A percentile compares a stretch with the other conserved stretches of the same genome.
Evolutionary conservation across 179 eudicot genomes (phyloP).

Genomic region (Silene coronaria): DNA sequence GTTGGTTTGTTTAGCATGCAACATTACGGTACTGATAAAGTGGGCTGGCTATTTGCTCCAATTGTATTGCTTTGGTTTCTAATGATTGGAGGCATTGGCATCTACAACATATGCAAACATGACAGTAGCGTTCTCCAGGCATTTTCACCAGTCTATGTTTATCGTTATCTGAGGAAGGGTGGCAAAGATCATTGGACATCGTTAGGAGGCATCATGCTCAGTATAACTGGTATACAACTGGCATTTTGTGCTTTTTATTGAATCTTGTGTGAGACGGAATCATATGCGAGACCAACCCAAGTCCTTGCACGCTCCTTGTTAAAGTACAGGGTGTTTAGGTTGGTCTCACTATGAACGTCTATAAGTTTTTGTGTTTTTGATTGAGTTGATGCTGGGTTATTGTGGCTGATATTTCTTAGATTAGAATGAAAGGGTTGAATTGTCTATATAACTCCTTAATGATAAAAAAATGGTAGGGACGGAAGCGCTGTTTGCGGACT

Average conservation of each 20-base stretch:
- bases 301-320: not conserved
- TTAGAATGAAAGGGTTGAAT: not conserved
- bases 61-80: conserved; percentile 48
- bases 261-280: not conserved
- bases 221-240: conserved; percentile 57
- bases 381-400: not conserved
- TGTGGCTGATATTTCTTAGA: not conserved
- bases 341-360: not conserved
- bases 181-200: conserved; percentile 63
- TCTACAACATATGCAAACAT: conserved; percentile 57
- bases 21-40: conserved; percentile 80
- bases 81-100: conserved; percentile 55
- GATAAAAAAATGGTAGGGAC: conserved; percentile 56
- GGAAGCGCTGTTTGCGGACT: conserved; percentile 94
- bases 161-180: conserved; percentile 54
- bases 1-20: conserved; percentile 79
- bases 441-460: not conserved
- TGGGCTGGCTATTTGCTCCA: conserved; percentile 89
- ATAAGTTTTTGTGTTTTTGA: not conserved
- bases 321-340: not conserved
- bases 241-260: not conserved
- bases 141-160: conserved; percentile 65
- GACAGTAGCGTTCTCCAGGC: conserved; percentile 62
- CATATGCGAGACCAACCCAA: not conserved
- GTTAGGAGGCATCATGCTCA: conserved; percentile 79